phyloP scores from a whole-genome alignment of 805 yeast genomes.

The Saccharomyces paradoxus region DNA sequence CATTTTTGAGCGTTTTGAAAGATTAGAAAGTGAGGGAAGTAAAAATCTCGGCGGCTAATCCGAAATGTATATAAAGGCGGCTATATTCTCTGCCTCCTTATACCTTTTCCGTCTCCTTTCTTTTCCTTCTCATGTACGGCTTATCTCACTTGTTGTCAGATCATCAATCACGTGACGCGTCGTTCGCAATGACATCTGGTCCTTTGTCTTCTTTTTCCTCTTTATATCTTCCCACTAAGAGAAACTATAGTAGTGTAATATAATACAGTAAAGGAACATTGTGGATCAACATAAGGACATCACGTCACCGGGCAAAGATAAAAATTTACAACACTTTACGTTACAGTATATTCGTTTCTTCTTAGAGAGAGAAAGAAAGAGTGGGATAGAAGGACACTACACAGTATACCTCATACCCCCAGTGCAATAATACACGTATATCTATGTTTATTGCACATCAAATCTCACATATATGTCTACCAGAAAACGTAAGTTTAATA shows the following conservation, averaged over 20 bases:
- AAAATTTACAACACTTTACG: not conserved
- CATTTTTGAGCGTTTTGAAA: not conserved
- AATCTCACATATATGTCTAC: not conserved
- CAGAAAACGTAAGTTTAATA: not conserved
- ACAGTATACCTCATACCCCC: not conserved
- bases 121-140: not conserved
- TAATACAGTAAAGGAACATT: not conserved
- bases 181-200: not conserved
- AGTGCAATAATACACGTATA: not conserved
- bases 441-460: not conserved
- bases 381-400: not conserved
- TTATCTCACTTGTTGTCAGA: not conserved
- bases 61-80: not conserved
- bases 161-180: not conserved
- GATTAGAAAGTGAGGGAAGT: not conserved
- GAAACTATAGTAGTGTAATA: not conserved
- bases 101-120: not conserved
- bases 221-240: not conserved
- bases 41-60: not conserved
- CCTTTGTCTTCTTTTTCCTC: not conserved
- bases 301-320: not conserved
- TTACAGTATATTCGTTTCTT: not conserved
- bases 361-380: not conserved
- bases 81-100: not conserved
- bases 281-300: not conserved